These are phyloP conservation scores for Brassica hybrid DNA, from an alignment of 441 rosid genomes.

Conservation along the genomic window DNA sequence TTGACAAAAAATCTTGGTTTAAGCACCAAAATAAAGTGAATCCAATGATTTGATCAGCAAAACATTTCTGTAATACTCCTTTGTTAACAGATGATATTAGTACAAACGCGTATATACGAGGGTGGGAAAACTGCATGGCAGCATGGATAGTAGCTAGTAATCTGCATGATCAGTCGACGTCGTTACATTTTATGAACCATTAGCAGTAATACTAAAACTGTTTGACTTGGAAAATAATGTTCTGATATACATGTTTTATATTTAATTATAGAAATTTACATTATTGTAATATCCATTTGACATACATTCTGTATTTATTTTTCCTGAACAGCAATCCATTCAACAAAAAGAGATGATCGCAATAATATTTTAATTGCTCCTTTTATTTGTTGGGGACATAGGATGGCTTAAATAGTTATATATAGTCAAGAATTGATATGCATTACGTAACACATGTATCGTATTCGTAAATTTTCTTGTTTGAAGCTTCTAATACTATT, in stretches of 20 bases:
- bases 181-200: background rate
- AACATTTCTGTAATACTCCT: background rate
- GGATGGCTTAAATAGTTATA: background rate
- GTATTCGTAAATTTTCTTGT: background rate
- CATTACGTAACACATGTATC: conserved; percentile 4
- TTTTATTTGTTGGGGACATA: background rate
- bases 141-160: background rate
- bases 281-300: conserved; percentile 6
- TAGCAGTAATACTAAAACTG: background rate
- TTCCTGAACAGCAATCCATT: background rate
- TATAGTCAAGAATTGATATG: background rate
- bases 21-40: background rate
- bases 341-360: background rate
- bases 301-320: background rate
- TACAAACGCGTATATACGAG: background rate
- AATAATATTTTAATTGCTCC: background rate
- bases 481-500: conserved; percentile 34
- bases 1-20: background rate
- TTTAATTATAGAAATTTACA: background rate
- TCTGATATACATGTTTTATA: background rate
- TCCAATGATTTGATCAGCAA: background rate
- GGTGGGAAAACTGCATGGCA: background rate
- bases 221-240: background rate
- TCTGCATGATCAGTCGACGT: background rate
- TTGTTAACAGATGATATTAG: background rate